A percentile compares a stretch with the other conserved stretches of the same genome.
Conservation (phyloP, 2,329 filamentous ascomycete species). For the Hortaea werneckii region DNA sequence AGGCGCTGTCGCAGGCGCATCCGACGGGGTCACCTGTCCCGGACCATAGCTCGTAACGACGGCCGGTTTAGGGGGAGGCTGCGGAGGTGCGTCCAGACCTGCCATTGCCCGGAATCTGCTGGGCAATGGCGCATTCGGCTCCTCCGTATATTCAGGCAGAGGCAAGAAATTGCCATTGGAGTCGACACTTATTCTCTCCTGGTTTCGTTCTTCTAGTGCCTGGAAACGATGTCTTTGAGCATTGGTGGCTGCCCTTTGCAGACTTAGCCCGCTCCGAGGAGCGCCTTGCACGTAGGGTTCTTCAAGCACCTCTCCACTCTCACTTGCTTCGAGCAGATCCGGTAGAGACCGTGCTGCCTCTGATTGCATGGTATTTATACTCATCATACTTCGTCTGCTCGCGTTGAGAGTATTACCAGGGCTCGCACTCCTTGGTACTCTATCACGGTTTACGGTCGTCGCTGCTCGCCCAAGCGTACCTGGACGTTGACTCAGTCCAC, state of each 20-base stretch:
- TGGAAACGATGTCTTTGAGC: slow-evolving; percentile 62
- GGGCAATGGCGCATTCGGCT: slow-evolving; percentile 34
- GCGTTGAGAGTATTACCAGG: slow-evolving; percentile 8
- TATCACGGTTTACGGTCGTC: slow-evolving; percentile 16
- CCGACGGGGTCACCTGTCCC: neutral
- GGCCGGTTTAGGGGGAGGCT: slow-evolving; percentile 6
- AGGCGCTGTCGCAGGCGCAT: slow-evolving; percentile 3
- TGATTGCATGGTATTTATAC: slow-evolving; percentile 16
- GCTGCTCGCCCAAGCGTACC: slow-evolving; percentile 24
- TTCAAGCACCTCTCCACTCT: slow-evolving; percentile 17
- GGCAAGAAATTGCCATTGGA: slow-evolving; percentile 75
- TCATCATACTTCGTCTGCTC: slow-evolving; percentile 15
- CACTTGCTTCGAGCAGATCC: slow-evolving; percentile 21
- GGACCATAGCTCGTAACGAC: slow-evolving; percentile 3
- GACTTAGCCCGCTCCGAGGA: slow-evolving; percentile 22
- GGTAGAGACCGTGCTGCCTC: slow-evolving; percentile 21
- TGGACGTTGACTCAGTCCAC: slow-evolving; percentile 22
- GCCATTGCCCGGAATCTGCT: slow-evolving; percentile 27
- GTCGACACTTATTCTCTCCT: slow-evolving; percentile 38
- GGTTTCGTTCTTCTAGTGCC: slow-evolving; percentile 43
- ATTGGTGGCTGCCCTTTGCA: slow-evolving; percentile 43
- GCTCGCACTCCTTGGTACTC: slow-evolving; percentile 8
- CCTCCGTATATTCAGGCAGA: slow-evolving; percentile 65
- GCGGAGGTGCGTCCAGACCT: slow-evolving; percentile 22
- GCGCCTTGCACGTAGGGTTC: slow-evolving; percentile 26